Conservation (phyloP, 108 stramenopile genomes). For the Cyclotella cryptica region DNA sequence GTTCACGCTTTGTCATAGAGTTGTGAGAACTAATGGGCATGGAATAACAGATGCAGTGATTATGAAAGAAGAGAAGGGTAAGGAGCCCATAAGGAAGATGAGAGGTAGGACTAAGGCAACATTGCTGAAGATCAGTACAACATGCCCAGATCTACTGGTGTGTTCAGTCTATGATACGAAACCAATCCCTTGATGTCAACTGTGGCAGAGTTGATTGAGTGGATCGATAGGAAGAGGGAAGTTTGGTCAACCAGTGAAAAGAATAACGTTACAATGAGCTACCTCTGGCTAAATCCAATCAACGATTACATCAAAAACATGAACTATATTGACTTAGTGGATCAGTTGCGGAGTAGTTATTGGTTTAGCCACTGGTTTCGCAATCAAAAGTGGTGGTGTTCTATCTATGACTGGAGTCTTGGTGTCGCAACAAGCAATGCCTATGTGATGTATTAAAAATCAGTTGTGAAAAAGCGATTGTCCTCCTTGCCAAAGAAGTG, state of each 20-base stretch:
- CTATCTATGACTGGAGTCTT: slow-evolving; percentile 36
- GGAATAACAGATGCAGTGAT: neutral
- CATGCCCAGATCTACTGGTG: slow-evolving; percentile 19
- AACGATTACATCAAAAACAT: slow-evolving; percentile 43
- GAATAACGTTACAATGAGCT: neutral
- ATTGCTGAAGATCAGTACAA: neutral
- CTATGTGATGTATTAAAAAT: slow-evolving; percentile 17
- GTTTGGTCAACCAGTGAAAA: slow-evolving; percentile 6
- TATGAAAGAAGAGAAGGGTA: slow-evolving; percentile 4
- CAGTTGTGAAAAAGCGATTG: too few species aligned
- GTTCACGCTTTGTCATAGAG: neutral
- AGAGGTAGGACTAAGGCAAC: slow-evolving; percentile 17
- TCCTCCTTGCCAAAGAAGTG: slow-evolving; percentile 33
- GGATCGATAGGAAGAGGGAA: slow-evolving; percentile 29
- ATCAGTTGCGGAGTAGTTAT: slow-evolving; percentile 36
- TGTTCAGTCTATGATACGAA: slow-evolving; percentile 37
- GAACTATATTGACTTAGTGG: slow-evolving; percentile 31
- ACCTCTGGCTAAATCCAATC: slow-evolving; percentile 27
- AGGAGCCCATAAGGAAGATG: neutral
- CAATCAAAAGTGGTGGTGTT: slow-evolving; percentile 52
- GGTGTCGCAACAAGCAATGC: slow-evolving; percentile 29
- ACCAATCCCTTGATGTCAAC: slow-evolving; percentile 37
- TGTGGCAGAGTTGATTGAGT: slow-evolving; percentile 14
- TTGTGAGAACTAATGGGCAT: neutral
- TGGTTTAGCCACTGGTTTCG: slow-evolving; percentile 29